phyloP scores from a whole-genome alignment of 176 grass and related monocot species.

The Lolium perenne region DNA sequence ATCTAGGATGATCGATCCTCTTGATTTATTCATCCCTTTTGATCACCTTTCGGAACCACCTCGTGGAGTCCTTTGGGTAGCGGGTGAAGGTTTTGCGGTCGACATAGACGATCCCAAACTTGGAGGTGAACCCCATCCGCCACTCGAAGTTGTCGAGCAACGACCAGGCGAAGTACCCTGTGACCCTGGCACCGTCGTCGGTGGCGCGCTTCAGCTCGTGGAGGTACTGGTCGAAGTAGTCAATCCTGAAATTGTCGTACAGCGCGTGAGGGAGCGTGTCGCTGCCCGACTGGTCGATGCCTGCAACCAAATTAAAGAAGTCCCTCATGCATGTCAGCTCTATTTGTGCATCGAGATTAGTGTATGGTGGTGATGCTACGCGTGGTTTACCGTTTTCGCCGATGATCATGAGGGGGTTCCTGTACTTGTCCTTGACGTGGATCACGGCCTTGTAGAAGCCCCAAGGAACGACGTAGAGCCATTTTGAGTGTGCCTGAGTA shows the following conservation, averaged over 20 bases:
- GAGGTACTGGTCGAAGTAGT: conserved; percentile 60
- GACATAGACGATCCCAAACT: conserved; percentile 51
- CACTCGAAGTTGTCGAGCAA: conserved; percentile 72
- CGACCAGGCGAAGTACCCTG: conserved; percentile 64
- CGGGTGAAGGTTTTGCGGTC: conserved; percentile 42
- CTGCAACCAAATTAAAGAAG: conserved; percentile 11
- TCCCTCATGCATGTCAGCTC: no score
- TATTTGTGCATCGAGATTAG: neutral
- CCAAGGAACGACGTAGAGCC: conserved; percentile 92
- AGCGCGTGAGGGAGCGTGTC: conserved; percentile 46
- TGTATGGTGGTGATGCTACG: neutral
- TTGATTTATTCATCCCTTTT: conserved; percentile 15
- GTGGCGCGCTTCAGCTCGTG: conserved; percentile 47
- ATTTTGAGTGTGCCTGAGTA: conserved; percentile 64
- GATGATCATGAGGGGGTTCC: conserved; percentile 67
- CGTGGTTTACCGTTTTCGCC: conserved; percentile 65
- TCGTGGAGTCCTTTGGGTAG: conserved; percentile 67
- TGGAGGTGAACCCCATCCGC: conserved; percentile 59
- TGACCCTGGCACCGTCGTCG: conserved; percentile 48
- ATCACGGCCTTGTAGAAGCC: conserved; percentile 87
- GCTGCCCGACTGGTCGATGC: conserved; percentile 61
- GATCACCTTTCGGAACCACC: conserved; percentile 61
- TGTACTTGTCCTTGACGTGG: conserved; percentile 78
- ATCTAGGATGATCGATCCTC: neutral
- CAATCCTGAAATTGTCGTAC: conserved; percentile 51